Base-by-base conservation (phyloP, 2,329 filamentous ascomycete species). In the Westerdykella aurantiaca region DNA sequence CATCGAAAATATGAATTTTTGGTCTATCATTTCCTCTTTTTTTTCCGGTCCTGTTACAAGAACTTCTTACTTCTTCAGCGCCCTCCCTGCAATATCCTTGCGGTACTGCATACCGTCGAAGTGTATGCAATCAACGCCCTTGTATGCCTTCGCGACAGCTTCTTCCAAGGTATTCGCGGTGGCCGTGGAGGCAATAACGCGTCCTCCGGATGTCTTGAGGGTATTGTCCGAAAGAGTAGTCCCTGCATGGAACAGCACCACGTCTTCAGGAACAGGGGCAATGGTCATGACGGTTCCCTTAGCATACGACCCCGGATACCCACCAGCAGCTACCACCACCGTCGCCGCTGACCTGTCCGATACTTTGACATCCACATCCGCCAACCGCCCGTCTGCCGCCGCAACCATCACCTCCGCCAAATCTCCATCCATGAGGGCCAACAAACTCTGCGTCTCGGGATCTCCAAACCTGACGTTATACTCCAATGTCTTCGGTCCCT, bases 391-490 rank as follows among this genome's bases (percentile, higher is more conserved):
- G 41, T 85, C 79, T 7, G 85, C 81, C 66, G 88, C 95, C 43
- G 89, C 88, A 37, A 90, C 74, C 85, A 96, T 90, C 47, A 96
- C 78, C 63, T 91, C 82, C 1, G 88, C 90, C 39, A 97, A 76
- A 68, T 96, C 90, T 17, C 85, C 88, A 48, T 93, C 83, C 60
- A 96, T 76, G 14, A 96, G 75, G 9, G 87, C 83, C 10, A 96
- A 74, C 16, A 95, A 76, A 2, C 86, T 93, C 71, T 95, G 88
- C 0, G 88, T 93, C 69, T 95, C 90, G 2, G 90, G 90, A 62
- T 95, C 89, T 38, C 90, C 90, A 60, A 94, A 94, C 45, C 90
- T 82, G 39, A 95, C 88, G 58, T 95, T 95, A 74, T 95, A 96
- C 69, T 95, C 89, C 42, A 95, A 77, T 7, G 88, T 83, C 68